These are phyloP conservation scores for Coniochaeta sp. DNA, from an alignment of 2,329 filamentous ascomycete species.

Conservation along the genomic window DNA sequence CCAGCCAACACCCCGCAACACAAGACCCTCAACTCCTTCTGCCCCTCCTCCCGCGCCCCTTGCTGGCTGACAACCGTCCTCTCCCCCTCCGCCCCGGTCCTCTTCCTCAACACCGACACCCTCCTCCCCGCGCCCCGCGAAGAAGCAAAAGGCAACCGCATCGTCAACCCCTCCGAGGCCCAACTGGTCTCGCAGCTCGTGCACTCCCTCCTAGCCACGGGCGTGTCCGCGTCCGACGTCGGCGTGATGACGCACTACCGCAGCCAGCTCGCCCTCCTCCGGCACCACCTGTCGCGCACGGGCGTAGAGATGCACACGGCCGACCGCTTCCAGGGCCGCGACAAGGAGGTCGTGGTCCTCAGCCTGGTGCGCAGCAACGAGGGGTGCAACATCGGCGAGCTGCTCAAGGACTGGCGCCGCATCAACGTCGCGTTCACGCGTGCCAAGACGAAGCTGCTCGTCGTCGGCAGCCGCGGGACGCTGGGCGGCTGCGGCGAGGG, in stretches of 20 bases:
- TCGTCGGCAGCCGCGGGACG: constrained; percentile 76
- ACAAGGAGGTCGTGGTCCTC: constrained; percentile 88
- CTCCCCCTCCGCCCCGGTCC: constrained; percentile 63
- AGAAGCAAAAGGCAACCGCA: constrained; percentile 71
- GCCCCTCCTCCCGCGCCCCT: constrained; percentile 37
- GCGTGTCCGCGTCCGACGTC: constrained; percentile 68
- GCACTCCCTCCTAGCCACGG: constrained; percentile 65
- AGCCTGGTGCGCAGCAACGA: constrained; percentile 85
- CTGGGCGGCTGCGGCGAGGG: constrained; percentile 65
- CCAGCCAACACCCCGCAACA: constrained; percentile 8
- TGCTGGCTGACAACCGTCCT: constrained; percentile 78
- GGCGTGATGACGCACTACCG: constrained; percentile 97
- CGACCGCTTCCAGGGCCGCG: constrained; percentile 91
- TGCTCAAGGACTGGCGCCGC: constrained; percentile 83
- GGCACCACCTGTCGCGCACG: constrained; percentile 57
- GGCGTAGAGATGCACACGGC: constrained; percentile 91
- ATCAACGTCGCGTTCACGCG: constrained; percentile 96
- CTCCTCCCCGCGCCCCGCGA: constrained; percentile 61
- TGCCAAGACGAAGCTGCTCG: constrained; percentile 83
- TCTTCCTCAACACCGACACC: constrained; percentile 84
- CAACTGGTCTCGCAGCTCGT: constrained; percentile 74
- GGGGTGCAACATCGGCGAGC: constrained; percentile 73
- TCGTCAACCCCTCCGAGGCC: constrained; percentile 82
- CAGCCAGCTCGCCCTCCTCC: constrained; percentile 78
- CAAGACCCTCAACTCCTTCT: constrained; percentile 40